Conservation (phyloP, 2,329 filamentous ascomycete genomes). For the Neoascochyta sp. region DNA sequence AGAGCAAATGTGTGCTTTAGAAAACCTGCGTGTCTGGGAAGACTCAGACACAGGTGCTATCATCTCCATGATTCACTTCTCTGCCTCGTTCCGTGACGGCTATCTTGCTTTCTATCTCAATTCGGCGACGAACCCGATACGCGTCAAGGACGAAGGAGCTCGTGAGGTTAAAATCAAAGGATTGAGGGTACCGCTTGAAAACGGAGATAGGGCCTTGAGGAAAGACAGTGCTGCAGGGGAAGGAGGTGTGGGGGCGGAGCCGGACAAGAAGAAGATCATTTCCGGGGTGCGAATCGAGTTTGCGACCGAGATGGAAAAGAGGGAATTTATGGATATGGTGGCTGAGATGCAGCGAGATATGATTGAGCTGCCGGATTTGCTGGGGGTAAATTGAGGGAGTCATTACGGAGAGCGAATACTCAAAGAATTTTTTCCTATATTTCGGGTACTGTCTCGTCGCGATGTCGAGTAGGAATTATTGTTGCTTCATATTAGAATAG, state of each 20-base stretch:
- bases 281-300: slow-evolving; percentile 45
- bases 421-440: too few relatives aligned
- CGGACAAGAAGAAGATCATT: slow-evolving; percentile 40
- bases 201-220: slow-evolving; percentile 9
- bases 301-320: slow-evolving; percentile 42
- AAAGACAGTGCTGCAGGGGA: slow-evolving; percentile 21
- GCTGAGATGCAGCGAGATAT: slow-evolving; percentile 38
- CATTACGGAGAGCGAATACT: too few relatives aligned
- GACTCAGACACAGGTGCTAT: slow-evolving; percentile 43
- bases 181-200: slow-evolving; percentile 35
- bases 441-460: not conserved
- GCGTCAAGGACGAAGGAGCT: slow-evolving; percentile 41
- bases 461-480: too few relatives aligned
- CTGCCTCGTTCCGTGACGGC: slow-evolving; percentile 42
- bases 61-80: slow-evolving; percentile 45
- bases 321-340: slow-evolving; percentile 38
- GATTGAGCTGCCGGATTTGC: slow-evolving; percentile 39
- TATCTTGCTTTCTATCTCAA: slow-evolving; percentile 48
- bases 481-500: too few relatives aligned
- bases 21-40: slow-evolving; percentile 47
- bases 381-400: slow-evolving; percentile 25
- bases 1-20: slow-evolving; percentile 49
- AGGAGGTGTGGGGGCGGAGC: slow-evolving; percentile 7
- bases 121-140: slow-evolving; percentile 34
- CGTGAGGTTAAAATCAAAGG: slow-evolving; percentile 44